Base-by-base conservation (phyloP, 495 filamentous ascomycete genomes). In the Hyaloscypha hepaticicola region DNA sequence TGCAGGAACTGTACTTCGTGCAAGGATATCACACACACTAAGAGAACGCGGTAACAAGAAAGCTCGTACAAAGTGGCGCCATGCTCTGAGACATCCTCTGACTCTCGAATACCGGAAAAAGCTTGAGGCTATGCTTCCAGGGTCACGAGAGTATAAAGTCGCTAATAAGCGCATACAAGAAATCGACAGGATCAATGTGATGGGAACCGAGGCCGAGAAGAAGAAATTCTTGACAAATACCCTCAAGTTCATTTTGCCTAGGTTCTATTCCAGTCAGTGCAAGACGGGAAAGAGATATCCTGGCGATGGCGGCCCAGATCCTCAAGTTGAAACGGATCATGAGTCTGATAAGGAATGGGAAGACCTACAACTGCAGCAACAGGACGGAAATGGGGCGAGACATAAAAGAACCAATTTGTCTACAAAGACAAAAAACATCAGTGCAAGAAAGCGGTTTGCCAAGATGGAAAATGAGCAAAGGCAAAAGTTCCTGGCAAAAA, bases 241-340 rank as follows among this genome's bases (percentile, higher is more conserved):
- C 51, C 16, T 55, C 51, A 3, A 55, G 51, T 21, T n/a, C 16
- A 55, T 55, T 55, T 55, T 55, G 51, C 51, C 51, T 21, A 55
- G 24, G 24, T 55, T 55, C 51, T 25, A 55, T 26, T 11, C 19
- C 16, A 55, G 24, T 55, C 24, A n/a, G 16, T 55, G 24, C 11
- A 26, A 55, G 51, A 55, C 3, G 19, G 51, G 51, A 55, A 26
- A 21, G 16, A 25, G 51, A 26, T 55, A 55, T 26, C 3, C 14
- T 55, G 51, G 51, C 16, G 51, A 55, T 55, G 24, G 14, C 16
- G 11, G 51, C 2, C 51, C 51, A n/a, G 51, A 55, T 55, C 51
- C 51, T 55, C 51, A 55, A 55, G 51, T 55, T n/a, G 19, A 55
- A 55, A 55, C 51, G 16, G 51, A 55, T 55, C 51, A 55, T 55